Percentiles rank a stretch among this genome's conserved stretches.
phyloP scores from a whole-genome alignment of 139 green algal genomes.

The Pleodorina starrii region DNA sequence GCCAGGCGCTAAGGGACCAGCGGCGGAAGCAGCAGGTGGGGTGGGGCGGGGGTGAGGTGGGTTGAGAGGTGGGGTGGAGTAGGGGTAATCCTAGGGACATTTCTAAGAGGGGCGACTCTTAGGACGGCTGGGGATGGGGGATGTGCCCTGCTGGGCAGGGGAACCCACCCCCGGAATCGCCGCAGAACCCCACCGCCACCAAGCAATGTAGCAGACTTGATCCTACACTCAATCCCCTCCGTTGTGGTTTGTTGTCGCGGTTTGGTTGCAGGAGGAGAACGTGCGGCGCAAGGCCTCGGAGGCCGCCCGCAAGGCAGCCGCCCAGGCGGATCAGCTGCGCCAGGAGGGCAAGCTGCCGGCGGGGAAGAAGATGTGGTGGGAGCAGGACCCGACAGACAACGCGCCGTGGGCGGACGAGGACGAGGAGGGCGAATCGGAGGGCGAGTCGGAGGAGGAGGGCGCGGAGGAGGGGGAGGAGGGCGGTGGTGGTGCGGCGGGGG shows the following conservation, averaged over 20 bases:
- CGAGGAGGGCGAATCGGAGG: conserved; percentile 30
- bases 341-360: conserved; percentile 8
- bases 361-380: conserved; percentile 67
- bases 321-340: not conserved
- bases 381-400: conserved; percentile 54
- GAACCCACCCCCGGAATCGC: too few relatives aligned
- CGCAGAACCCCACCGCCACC: too few relatives aligned
- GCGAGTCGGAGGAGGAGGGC: conserved; percentile 45
- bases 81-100: too few relatives aligned
- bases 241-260: too few relatives aligned
- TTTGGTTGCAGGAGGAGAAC: conserved; percentile 80
- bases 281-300: conserved; percentile 72
- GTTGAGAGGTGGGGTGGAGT: not conserved
- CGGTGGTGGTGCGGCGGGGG: not conserved
- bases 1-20: conserved; percentile 63
- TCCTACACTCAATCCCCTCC: too few relatives aligned
- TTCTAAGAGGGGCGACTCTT: too few relatives aligned
- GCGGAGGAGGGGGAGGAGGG: conserved; percentile 22
- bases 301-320: not conserved
- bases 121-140: too few relatives aligned
- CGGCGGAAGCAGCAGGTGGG: conserved; percentile 73
- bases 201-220: too few relatives aligned
- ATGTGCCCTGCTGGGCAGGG: too few relatives aligned
- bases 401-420: conserved; percentile 20
- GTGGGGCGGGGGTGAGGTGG: not conserved